Base-by-base conservation (phyloP, 108 stramenopile species). In the Stephanodiscus minutulus region DNA sequence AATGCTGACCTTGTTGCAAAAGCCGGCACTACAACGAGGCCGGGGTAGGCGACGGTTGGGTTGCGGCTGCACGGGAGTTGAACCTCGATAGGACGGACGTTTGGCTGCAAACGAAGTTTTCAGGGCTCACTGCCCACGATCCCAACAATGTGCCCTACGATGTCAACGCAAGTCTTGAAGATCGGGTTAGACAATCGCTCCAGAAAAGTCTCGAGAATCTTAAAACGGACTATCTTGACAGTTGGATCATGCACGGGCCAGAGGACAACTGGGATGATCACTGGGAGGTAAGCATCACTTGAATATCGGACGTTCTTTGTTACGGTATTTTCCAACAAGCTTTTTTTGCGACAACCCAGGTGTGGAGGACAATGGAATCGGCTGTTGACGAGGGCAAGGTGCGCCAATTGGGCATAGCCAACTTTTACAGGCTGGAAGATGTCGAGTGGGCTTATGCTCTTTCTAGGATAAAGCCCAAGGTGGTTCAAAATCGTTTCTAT, bases 211-310 rank as follows among this genome's bases (percentile, higher is more conserved):
- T 95, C 49, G 63, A 74, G 25, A 95, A 97, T 75, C 73, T 97
- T 17, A 60, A 83, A 58, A 93, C 94, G 10, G 76, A 82, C 33
- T 97, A 96, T 65, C 44, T 97, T 25, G 94, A 97, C 79, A 89
- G 89, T 21, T 85, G 83, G 76, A 43, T 91, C 13, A 80, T 88
- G 76, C 90, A 91, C 46, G 87, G 86, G 24, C 90, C 86, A 15
- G 67, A 81, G 72, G 52, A 66, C 24, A 65, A 28, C 25, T 71
- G 77, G 65, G 71, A 69, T 25, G 60, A 70, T 78, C 70, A 80
- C 66, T 71, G 54, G 53, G 57, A 73, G 46, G 80, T 50, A 10
- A 50, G 50, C 22, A 50, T 50, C 7, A 5, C 18, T 22, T 48
- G 47, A 1, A 24, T 24, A n/a, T n/a, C n/a, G n/a, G n/a, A n/a